A percentile compares a stretch with the other conserved stretches of the same genome.
Conservation (phyloP, 495 filamentous ascomycete species). For the Neohortaea acidophila region DNA sequence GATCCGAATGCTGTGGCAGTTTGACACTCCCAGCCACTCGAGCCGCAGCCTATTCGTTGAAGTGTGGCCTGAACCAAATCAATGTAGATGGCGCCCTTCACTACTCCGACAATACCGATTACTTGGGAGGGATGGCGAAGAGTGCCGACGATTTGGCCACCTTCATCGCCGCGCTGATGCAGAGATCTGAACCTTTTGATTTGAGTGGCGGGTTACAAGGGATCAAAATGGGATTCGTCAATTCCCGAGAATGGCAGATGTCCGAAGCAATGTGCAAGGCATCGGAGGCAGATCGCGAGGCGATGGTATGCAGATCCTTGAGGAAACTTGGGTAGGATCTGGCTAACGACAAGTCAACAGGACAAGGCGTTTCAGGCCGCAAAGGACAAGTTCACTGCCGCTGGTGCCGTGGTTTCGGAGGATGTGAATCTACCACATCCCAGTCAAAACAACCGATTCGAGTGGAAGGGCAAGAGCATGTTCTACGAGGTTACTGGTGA, state of each 20-base stretch:
- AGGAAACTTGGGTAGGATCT: not conserved
- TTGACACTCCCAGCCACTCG: slow-evolving; percentile 24
- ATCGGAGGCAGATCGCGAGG: not conserved
- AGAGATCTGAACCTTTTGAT: slow-evolving; percentile 1
- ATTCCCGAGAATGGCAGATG: slow-evolving; percentile 4
- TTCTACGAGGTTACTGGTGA: slow-evolving; percentile 5
- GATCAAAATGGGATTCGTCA: slow-evolving; percentile 1
- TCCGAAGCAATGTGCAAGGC: not conserved
- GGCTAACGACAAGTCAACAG: not conserved
- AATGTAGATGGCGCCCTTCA: slow-evolving; percentile 20
- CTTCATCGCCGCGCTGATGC: slow-evolving; percentile 21
- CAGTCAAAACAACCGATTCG: not conserved
- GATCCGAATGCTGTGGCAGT: slow-evolving; percentile 23
- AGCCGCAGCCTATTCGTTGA: slow-evolving; percentile 22
- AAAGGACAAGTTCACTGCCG: not conserved
- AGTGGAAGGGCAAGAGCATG: not conserved
- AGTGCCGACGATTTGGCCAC: slow-evolving; percentile 21
- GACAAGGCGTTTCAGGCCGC: not conserved
- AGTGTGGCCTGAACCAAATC: slow-evolving; percentile 20
- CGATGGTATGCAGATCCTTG: not conserved
- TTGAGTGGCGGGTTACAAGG: slow-evolving; percentile 2
- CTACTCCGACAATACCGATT: slow-evolving; percentile 20
- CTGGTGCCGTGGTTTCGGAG: slow-evolving; percentile 1
- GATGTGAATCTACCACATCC: slow-evolving; percentile 1
- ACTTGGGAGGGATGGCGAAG: slow-evolving; percentile 24